These are phyloP conservation scores for Amanita subjunquillea DNA, from an alignment of 768 basidiomycete genomes.

Conservation along the genomic window DNA sequence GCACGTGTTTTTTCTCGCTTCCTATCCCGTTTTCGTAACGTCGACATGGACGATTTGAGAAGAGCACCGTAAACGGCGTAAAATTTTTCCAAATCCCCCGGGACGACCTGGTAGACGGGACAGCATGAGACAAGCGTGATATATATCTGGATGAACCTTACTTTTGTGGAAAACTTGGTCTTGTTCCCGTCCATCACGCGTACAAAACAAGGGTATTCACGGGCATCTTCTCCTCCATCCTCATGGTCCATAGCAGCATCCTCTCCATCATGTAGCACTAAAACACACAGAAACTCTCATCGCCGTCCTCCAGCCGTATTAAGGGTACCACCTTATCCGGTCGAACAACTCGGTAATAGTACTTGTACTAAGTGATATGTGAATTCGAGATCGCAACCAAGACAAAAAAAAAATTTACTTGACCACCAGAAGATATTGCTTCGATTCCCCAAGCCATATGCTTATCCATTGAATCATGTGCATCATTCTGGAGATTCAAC, in stretches of 20 bases:
- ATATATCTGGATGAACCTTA: constrained; percentile 17
- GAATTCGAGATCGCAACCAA: too few species aligned
- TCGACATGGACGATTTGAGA: constrained; percentile 70
- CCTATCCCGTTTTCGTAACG: constrained; percentile 87
- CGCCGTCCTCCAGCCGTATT: too few species aligned
- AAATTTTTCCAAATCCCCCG: constrained; percentile 57
- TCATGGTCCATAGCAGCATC: constrained; percentile 43
- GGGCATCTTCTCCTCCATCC: constrained; percentile 29
- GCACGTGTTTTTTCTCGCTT: constrained; percentile 77
- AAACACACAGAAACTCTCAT: constrained; percentile 5
- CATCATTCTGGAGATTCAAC: too few species aligned
- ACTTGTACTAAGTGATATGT: too few species aligned
- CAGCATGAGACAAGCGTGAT: not conserved
- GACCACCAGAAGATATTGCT: too few species aligned
- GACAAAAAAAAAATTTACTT: too few species aligned
- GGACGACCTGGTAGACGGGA: constrained; percentile 33
- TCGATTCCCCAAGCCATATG: too few species aligned
- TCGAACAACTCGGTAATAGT: too few species aligned
- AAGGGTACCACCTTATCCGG: too few species aligned
- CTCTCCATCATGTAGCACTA: constrained; percentile 65
- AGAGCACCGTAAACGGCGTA: constrained; percentile 65
- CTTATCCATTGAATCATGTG: too few species aligned
- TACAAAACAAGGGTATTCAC: constrained; percentile 77
- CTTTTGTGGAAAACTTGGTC: constrained; percentile 66
- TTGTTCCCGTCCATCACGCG: constrained; percentile 65